phyloP scores from a whole-genome alignment of 768 basidiomycete species.

The Rhodotorula taiwanensis region DNA sequence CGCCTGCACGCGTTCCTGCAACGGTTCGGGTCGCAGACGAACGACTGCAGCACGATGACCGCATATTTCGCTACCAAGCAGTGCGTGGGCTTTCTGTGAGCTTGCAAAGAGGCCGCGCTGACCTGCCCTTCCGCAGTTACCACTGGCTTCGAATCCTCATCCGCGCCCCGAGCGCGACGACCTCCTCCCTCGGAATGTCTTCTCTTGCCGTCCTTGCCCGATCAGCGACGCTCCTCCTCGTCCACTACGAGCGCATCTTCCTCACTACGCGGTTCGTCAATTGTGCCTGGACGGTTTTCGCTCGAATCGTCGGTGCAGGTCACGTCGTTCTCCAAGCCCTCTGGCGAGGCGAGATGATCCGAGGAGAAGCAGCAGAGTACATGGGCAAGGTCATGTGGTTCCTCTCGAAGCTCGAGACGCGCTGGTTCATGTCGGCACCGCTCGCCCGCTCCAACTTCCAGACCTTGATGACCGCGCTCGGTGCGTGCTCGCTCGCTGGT shows the following conservation, averaged over 20 bases:
- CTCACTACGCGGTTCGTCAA: neutral
- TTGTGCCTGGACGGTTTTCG: slow-evolving; percentile 9
- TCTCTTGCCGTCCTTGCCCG: slow-evolving; percentile 9
- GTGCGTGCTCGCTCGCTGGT: neutral
- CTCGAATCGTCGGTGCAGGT: slow-evolving; percentile 6
- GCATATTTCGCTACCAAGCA: neutral
- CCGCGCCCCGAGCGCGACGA: neutral
- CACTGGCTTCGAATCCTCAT: slow-evolving; percentile 2
- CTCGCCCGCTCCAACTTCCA: neutral
- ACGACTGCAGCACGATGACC: neutral
- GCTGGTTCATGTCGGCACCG: neutral
- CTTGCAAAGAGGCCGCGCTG: neutral
- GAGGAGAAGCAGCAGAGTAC: neutral
- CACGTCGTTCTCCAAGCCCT: slow-evolving; percentile 3
- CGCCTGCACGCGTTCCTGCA: neutral
- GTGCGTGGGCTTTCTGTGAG: neutral
- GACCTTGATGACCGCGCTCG: neutral
- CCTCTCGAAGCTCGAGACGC: neutral
- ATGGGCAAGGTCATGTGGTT: slow-evolving; percentile 4
- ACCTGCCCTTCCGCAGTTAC: neutral
- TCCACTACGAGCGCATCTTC: neutral
- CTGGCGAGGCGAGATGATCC: slow-evolving; percentile 2
- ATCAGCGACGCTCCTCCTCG: neutral
- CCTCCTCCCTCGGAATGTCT: slow-evolving; percentile 6
- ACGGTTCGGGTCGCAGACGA: neutral